These are phyloP conservation scores for Aspergillus floridensis DNA, from an alignment of 2,329 filamentous ascomycete genomes.

Conservation along the genomic window DNA sequence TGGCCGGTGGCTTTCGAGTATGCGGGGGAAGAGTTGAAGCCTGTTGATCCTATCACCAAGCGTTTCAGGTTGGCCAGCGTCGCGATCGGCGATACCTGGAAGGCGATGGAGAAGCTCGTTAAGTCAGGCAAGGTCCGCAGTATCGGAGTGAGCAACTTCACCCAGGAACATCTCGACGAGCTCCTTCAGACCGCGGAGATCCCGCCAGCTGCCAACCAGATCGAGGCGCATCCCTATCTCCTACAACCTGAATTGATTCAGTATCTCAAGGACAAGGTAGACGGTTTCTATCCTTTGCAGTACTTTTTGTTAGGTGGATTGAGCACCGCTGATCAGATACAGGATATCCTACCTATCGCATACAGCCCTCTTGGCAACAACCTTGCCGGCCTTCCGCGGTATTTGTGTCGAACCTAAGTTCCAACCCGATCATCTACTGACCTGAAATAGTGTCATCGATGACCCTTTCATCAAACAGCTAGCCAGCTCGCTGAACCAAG, in stretches of 20 bases:
- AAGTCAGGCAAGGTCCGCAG: conserved; percentile 34
- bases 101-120: conserved; percentile 35
- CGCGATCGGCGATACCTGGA: conserved; percentile 35
- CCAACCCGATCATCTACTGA: conserved; percentile 9
- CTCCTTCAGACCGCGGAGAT: conserved; percentile 46
- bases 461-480: conserved; percentile 61
- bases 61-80: conserved; percentile 29
- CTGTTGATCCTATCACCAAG: conserved; percentile 25
- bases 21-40: conserved; percentile 28
- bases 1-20: conserved; percentile 34
- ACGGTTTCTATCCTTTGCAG: background rate
- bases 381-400: conserved; percentile 29
- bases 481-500: conserved; percentile 59
- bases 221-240: conserved; percentile 65
- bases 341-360: conserved; percentile 53
- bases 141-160: conserved; percentile 41
- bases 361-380: conserved; percentile 62
- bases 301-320: background rate
- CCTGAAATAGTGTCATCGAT: conserved; percentile 52
- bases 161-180: conserved; percentile 34
- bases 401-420: background rate
- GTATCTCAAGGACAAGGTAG: conserved; percentile 54
- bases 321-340: background rate
- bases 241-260: conserved; percentile 56
- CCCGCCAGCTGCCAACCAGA: conserved; percentile 62